Percentiles rank a stretch among this genome's conserved stretches.
phyloP scores from a whole-genome alignment of 768 basidiomycete genomes.

The Fibroporia radiculosa region DNA sequence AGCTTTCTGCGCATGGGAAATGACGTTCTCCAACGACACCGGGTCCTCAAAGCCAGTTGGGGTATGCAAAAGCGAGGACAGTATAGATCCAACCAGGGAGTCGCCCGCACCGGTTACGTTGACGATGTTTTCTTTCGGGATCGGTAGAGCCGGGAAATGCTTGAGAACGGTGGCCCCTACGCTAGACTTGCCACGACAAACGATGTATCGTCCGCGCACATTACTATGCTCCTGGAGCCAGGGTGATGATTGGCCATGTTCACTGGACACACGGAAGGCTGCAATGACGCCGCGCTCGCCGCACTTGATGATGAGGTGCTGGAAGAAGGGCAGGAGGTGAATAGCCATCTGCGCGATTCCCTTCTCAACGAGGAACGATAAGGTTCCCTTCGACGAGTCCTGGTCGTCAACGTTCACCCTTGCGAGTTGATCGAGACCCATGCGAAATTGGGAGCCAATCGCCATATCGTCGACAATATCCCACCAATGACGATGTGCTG shows the following conservation, averaged over 20 bases:
- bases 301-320: conserved; percentile 79
- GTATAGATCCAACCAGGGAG: conserved; percentile 75
- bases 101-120: conserved; percentile 94
- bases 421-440: conserved; percentile 56
- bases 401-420: conserved; percentile 35
- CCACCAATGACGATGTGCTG: conserved; percentile 59
- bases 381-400: conserved; percentile 29
- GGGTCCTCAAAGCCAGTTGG: conserved; percentile 41
- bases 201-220: conserved; percentile 37
- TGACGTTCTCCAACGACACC: conserved; percentile 31
- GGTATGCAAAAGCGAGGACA: conserved; percentile 49
- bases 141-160: conserved; percentile 58
- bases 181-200: conserved; percentile 39
- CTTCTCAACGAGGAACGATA: conserved; percentile 56
- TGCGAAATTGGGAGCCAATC: conserved; percentile 60
- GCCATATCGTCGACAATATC: conserved; percentile 50
- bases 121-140: conserved; percentile 29
- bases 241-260: conserved; percentile 31
- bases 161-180: conserved; percentile 52
- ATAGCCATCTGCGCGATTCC: conserved; percentile 79
- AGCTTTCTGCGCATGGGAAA: conserved; percentile 49
- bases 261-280: conserved; percentile 45
- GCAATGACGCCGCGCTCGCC: conserved; percentile 62
- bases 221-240: conserved; percentile 50
- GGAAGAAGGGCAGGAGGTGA: conserved; percentile 77